Evolutionary conservation across 179 eudicot species (phyloP), one percentile per base, ranked within the genome.

Genomic region (Beta lomatogona): DNA sequence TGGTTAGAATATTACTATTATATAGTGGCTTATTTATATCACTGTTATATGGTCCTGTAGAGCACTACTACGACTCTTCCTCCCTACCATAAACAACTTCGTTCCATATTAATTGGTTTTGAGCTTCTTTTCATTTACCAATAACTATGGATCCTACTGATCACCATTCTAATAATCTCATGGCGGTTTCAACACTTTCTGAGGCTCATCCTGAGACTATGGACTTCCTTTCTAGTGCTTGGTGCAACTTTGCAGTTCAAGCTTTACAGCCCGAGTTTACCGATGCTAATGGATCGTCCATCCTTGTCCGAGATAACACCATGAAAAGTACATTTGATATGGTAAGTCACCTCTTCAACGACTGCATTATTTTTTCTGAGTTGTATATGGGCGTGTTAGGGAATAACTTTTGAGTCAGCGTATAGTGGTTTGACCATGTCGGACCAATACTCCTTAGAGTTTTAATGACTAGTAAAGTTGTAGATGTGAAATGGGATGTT

Each of bases 201-300:
- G 92, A 91, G 70, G 93, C 99, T 14, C 97, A 92, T 83, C 97
- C 98, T 31, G 99, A 95, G 83, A 89, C 98, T 6, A 87, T 94
- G 97, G 99, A 95, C 83, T 91, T 94, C 73, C 90, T 95, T 46
- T 95, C 99, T 11, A 86, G 82, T 7, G 86, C 98, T 74, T 95
- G 99, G 99, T 95, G 99, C 86, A 88, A 94, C 83, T 92, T 92
- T 31, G 99, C 98, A 11, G 92, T 95, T 81, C 92, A 95, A 74
- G 87, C 97, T 68, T 83, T 90, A 64, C 94, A 91, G 14, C 81
- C 87, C 19, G 87, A 82, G 76, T 59, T 69, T 22, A 63, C 16
- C 59, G 66, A 59, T 31, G 75, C 53, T 48, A 48, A 41, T 52
- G 80, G 36, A 78, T 68, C 87, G 5, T 79, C 80, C 11, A 48